A percentile compares a stretch with the other conserved stretches of the same genome.
These are phyloP conservation scores for Silene latifolia DNA, from an alignment of 148 eudicot genomes.

Conservation along the genomic window DNA sequence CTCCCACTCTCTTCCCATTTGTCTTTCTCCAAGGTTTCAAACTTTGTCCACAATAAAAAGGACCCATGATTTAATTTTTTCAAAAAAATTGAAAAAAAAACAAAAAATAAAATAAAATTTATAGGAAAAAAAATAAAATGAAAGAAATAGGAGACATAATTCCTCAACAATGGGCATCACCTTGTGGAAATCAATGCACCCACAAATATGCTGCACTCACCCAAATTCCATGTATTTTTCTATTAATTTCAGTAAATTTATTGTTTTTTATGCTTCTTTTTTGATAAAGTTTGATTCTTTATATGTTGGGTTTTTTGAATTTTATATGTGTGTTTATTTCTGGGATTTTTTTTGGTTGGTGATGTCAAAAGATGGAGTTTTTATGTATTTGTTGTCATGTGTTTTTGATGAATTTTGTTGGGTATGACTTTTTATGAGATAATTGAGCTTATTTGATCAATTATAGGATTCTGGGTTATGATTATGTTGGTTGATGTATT, in stretches of 20 bases:
- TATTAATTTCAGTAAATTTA: neutral
- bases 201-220: constrained; percentile 81
- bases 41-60: neutral
- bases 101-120: neutral
- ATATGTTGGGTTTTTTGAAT: neutral
- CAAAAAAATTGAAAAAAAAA: neutral
- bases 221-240: constrained; percentile 77
- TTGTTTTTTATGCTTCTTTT: neutral
- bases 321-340: constrained; percentile 8
- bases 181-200: constrained; percentile 88
- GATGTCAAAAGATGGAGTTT: neutral
- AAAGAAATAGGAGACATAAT: constrained; percentile 46
- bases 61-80: neutral
- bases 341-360: constrained; percentile 5
- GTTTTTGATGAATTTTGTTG: constrained; percentile 1
- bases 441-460: neutral
- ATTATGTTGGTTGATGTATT: neutral
- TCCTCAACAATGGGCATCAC: constrained; percentile 80
- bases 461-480: neutral
- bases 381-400: neutral
- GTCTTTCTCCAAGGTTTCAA: constrained; percentile 10
- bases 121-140: constrained; percentile 11
- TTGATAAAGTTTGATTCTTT: neutral
- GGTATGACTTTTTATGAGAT: neutral
- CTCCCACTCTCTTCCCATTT: constrained; percentile 13